A percentile compares a stretch with the other conserved stretches of the same genome.
These are phyloP conservation scores for Scheffersomyces lignosus DNA, from an alignment of 805 yeast species.

Conservation along the genomic window DNA sequence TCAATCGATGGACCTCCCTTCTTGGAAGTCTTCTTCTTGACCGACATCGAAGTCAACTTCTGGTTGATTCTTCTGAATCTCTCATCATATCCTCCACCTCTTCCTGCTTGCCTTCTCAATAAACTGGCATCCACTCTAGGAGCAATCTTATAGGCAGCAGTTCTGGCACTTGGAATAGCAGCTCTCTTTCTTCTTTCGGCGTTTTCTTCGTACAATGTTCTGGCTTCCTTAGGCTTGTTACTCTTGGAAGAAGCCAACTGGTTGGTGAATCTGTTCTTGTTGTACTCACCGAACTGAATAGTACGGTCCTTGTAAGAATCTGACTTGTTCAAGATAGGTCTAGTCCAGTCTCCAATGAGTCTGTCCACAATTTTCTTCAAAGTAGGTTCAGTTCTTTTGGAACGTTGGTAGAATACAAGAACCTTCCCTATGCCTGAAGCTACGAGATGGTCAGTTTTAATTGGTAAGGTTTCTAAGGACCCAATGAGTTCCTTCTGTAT, in stretches of 20 bases:
- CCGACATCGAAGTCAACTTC: conserved; percentile 49
- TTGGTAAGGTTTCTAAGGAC: conserved; percentile 76
- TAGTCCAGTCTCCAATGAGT: conserved; percentile 94
- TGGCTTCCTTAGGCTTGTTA: conserved; percentile 38
- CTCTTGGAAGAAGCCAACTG: conserved; percentile 36
- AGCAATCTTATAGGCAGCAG: conserved; percentile 86
- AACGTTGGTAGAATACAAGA: conserved; percentile 87
- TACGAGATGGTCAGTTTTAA: conserved; percentile 91
- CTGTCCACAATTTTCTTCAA: conserved; percentile 88
- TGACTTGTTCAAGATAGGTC: conserved; percentile 94
- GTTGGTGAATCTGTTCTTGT: conserved; percentile 52
- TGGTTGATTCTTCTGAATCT: conserved; percentile 77
- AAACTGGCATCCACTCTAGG: conserved; percentile 67
- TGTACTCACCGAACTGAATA: conserved; percentile 68
- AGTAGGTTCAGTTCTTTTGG: conserved; percentile 82
- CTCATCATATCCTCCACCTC: conserved; percentile 61
- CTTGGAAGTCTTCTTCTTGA: conserved; percentile 49
- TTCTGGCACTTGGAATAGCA: conserved; percentile 90
- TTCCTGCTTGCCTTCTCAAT: conserved; percentile 43
- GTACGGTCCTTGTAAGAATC: conserved; percentile 90
- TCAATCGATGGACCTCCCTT: conserved; percentile 80
- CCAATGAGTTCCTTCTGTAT: conserved; percentile 85
- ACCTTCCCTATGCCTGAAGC: conserved; percentile 95
- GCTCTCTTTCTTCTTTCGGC: conserved; percentile 93
- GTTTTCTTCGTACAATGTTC: conserved; percentile 78